A percentile compares a stretch with the other conserved stretches of the same genome.
phyloP scores from a whole-genome alignment of 2,329 filamentous ascomycete genomes.

The Talaromyces sp. region DNA sequence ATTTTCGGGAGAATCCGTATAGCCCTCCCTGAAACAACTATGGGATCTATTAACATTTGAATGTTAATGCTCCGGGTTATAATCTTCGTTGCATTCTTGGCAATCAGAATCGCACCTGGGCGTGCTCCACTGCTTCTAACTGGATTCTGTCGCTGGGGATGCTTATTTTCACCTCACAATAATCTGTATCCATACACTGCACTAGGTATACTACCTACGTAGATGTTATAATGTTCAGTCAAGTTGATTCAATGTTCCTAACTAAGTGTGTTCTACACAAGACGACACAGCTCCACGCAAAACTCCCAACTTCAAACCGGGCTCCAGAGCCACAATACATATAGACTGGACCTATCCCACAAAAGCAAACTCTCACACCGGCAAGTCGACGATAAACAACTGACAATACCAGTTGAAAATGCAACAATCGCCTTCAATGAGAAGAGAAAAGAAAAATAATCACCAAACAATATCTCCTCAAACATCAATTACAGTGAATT shows the following conservation, averaged over 20 bases:
- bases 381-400: not conserved
- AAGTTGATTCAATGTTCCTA: not conserved
- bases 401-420: not conserved
- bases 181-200: not conserved
- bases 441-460: not conserved
- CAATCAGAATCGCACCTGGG: not conserved
- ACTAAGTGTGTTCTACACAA: not conserved
- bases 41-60: no score
- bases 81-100: not conserved
- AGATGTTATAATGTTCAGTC: not conserved
- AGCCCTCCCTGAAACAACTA: not conserved
- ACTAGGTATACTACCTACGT: no score
- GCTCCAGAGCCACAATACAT: not conserved
- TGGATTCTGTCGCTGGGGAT: not conserved
- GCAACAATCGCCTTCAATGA: not conserved
- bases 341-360: not conserved
- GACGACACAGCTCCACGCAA: not conserved
- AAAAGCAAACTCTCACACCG: not conserved
- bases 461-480: conserved; percentile 2
- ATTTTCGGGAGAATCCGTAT: not conserved
- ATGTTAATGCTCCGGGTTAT: not conserved
- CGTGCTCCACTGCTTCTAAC: not conserved
- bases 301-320: not conserved
- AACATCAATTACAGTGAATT: not conserved
- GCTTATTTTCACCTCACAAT: not conserved